Evolutionary conservation across 305 asterid species (phyloP).

Genomic region (Solanum chacoense): DNA sequence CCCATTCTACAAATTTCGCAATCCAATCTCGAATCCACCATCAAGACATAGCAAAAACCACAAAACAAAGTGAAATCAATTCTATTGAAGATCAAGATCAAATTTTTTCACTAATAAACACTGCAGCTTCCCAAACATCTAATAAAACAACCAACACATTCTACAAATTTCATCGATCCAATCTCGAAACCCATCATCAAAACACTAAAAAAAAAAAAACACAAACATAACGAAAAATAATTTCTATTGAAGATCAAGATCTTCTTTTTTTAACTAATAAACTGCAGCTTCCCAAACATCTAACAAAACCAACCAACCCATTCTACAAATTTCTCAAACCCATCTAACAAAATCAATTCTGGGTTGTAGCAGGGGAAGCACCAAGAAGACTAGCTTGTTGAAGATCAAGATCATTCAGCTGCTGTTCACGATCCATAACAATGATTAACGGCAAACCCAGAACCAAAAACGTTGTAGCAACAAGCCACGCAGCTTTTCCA

Average conservation of each 20-base stretch:
- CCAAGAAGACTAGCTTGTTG: conserved; percentile 76
- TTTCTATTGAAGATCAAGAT: neutral
- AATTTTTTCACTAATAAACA: neutral
- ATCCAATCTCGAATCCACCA: neutral
- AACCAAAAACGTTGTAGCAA: conserved; percentile 51
- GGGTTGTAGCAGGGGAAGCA: conserved; percentile 16
- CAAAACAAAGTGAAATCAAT: neutral
- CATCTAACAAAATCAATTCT: neutral
- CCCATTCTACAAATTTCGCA: neutral
- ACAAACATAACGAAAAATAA: neutral
- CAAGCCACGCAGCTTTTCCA: conserved; percentile 87
- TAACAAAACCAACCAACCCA: neutral
- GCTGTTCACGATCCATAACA: conserved; percentile 70
- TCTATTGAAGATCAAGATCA: neutral
- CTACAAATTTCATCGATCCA: neutral
- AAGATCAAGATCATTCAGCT: conserved; percentile 46
- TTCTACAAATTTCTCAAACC: neutral
- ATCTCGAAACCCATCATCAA: neutral
- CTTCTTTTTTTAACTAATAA: neutral
- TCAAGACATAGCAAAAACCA: neutral
- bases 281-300: neutral
- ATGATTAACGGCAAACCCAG: conserved; percentile 58
- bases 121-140: neutral
- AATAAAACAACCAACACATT: neutral
- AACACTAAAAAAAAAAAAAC: neutral